Conservation (phyloP, 2,329 filamentous ascomycete genomes). For the Beauveria medogensis region DNA sequence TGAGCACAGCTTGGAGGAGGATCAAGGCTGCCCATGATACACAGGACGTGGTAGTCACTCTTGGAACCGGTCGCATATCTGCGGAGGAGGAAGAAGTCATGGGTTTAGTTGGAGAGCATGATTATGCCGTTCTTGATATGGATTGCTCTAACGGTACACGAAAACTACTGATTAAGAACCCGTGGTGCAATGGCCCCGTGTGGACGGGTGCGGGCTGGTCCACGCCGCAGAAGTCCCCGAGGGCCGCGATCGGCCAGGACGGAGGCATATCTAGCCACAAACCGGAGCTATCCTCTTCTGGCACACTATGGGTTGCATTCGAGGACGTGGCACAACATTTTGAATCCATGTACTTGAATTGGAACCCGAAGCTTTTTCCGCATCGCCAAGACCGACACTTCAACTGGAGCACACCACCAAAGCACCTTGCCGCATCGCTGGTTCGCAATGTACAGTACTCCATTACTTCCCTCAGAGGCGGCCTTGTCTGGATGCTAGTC, state of each 20-base stretch:
- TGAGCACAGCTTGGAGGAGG: constrained; percentile 68
- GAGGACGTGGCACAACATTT: constrained; percentile 87
- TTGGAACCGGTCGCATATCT: constrained; percentile 81
- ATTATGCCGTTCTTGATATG: constrained; percentile 85
- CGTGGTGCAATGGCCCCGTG: constrained; percentile 77
- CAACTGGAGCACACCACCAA: constrained; percentile 59
- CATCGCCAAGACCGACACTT: constrained; percentile 87
- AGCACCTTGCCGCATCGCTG: constrained; percentile 44
- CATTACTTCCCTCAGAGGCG: constrained; percentile 48
- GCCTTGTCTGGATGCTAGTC: constrained; percentile 73
- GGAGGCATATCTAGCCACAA: neutral
- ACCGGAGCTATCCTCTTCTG: constrained; percentile 31
- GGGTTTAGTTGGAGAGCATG: constrained; percentile 82
- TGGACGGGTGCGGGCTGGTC: constrained; percentile 49
- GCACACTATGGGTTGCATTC: constrained; percentile 90
- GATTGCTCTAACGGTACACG: constrained; percentile 52
- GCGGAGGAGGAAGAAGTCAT: constrained; percentile 68
- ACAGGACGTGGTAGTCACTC: constrained; percentile 77
- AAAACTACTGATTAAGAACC: constrained; percentile 83
- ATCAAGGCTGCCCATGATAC: constrained; percentile 66
- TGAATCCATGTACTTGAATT: constrained; percentile 93
- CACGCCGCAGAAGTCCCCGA: constrained; percentile 11
- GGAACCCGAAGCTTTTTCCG: constrained; percentile 81
- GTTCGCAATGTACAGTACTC: constrained; percentile 66
- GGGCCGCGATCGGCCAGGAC: neutral